Evolutionary conservation across 2,329 filamentous ascomycete species (phyloP).

Genomic region (Diaporthe ilicicola): DNA sequence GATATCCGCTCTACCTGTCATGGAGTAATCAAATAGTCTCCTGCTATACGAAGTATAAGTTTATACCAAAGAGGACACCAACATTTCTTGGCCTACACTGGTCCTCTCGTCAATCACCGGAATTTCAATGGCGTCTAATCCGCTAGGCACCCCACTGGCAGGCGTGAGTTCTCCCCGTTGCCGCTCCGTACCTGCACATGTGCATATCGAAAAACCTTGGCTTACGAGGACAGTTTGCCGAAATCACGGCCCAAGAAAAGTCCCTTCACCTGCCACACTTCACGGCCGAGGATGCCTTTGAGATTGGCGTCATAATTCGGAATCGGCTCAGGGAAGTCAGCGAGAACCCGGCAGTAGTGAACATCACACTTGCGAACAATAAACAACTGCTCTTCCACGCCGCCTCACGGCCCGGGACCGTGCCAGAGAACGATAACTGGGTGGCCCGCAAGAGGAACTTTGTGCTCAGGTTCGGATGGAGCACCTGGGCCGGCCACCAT

Average conservation of each 20-base stretch:
- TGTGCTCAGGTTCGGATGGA: constrained; percentile 24
- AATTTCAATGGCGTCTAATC: not conserved
- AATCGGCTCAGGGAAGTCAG: constrained; percentile 24
- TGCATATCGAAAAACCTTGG: not conserved
- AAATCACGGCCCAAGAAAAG: constrained; percentile 26
- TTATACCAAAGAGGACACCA: not conserved
- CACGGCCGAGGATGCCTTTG: constrained; percentile 26
- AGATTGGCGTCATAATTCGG: constrained; percentile 25
- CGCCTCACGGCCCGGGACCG: constrained; percentile 23
- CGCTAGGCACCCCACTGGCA: constrained; percentile 7
- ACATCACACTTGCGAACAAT: constrained; percentile 28
- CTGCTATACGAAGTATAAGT: not conserved
- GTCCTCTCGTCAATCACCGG: not conserved
- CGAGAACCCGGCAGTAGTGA: constrained; percentile 23
- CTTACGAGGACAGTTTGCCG: constrained; percentile 20
- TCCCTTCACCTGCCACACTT: constrained; percentile 20
- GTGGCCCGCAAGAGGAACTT: constrained; percentile 29
- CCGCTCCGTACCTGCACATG: not conserved
- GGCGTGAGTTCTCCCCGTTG: not conserved
- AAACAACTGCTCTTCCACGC: constrained; percentile 29
- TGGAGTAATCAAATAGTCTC: not conserved
- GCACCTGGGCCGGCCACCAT: constrained; percentile 27
- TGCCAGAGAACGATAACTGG: constrained; percentile 31
- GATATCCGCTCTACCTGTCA: not conserved
- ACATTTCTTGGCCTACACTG: not conserved